Evolutionary conservation across 1,284 basidiomycete genomes (phyloP), one percentile per base, ranked within the genome.

Genomic region (Amylostereum chailletii): DNA sequence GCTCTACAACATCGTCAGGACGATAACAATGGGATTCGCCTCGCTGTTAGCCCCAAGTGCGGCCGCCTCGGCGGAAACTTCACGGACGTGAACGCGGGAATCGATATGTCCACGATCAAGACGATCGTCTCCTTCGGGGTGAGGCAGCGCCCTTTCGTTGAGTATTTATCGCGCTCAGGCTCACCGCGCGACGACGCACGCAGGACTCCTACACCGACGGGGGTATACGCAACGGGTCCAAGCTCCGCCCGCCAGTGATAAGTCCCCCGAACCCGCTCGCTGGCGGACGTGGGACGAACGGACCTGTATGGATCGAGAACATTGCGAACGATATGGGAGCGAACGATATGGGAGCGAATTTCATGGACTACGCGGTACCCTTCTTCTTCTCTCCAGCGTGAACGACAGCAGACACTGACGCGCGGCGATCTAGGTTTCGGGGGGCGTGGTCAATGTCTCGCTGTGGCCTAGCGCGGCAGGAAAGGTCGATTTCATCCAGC

Each of bases 301-400:
- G 65, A 10, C 61, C 60, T 36, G 63, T 67, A 1, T 68, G 66
- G 66, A 55, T 62, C 5, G 66, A 68, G 48, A 54, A 61, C 46
- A 51, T 68, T 31, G 63, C 65, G 9, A 58, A 58, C 33, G 61
- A 64, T 34, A 57, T 60, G 30, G 60, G n/a, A n/a, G n/a, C n/a
- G n/a, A 58, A 58, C 34, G 62, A 59, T 19, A 57, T 60, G 32
- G 60, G 60, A n/a, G 63, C 65, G 3, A 58, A 52, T 10, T 55
- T 74, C 38, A 69, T 67, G 54, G 71, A 72, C 53, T 74, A 72
- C 44, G 71, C 70, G n/a, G 73, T 74, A 53, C 45, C 7, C 69
- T 57, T 19, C 19, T 19, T 19, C 19, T 19, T 19, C 19, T 19
- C 1, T 19, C 19, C 19, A 19, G 19, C 19, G 19, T 19, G 19